Base-by-base conservation (phyloP, 495 filamentous ascomycete species). In the Sabuloglossum arenarium region DNA sequence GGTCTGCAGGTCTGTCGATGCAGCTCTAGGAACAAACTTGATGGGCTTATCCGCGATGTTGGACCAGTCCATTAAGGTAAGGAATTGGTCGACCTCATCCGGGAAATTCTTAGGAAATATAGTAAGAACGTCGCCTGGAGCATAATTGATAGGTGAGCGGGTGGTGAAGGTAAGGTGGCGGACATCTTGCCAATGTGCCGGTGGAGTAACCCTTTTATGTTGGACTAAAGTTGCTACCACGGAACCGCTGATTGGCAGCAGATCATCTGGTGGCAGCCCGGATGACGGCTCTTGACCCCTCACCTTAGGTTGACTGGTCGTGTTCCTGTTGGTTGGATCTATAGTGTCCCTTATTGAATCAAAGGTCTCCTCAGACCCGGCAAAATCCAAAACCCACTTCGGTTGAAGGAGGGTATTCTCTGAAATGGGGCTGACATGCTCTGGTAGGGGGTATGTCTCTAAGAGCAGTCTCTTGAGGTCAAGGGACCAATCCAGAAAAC, bases 151-250 rank as follows among this genome's bases (percentile, higher is more conserved):
- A 0, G 65, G 59, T 10, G 71, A 64, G 0, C 71, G 58, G 1
- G 81, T 64, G 0, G 71, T 70, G 16, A 94, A 70, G 1, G 64
- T 66, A n/a, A 96, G 68, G 53, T 80, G 77, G 1, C 91, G 81
- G 30, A 97, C 91, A 71, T 97, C 93, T 66, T 99, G 91, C 83
- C 87, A 96, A 66, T 99, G 91, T 6, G 66, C 69, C 6, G 60
- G 45, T 1, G 88, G 78, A 0, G 91, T 97, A 0, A 94, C 62
- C 29, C 89, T 77, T n/a, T 67, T 65, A 63, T 95, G 94, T 24
- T 70, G 56, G 0, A 67, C 8, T 0, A 88, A 21, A 0, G 54
- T 63, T 9, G 69, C 73, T 0, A 63, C 62, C 27, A 73, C 62
- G 1, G 72, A 67, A 24, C 69, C 67, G 0, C 77, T 76, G 25